A percentile compares a stretch with the other conserved stretches of the same genome.
Conservation (phyloP, 2,329 filamentous ascomycete species). For the Metarhizium humberi region DNA sequence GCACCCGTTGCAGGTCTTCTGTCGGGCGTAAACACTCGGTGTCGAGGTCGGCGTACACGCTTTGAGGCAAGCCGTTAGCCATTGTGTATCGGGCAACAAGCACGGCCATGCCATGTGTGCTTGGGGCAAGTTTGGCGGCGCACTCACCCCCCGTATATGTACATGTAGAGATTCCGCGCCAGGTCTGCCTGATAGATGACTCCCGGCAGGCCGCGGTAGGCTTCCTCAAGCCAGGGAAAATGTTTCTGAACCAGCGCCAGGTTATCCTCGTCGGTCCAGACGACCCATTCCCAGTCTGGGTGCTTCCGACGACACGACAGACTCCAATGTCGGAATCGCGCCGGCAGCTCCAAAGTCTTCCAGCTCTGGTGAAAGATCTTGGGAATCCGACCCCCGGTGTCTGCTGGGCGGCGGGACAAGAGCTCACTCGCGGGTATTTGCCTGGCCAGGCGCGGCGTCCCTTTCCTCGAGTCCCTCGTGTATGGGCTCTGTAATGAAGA, state of each 20-base stretch:
- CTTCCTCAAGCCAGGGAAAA: slow-evolving; percentile 21
- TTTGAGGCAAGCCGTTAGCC: not conserved
- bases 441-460: not conserved
- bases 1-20: not conserved
- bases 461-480: too few species aligned
- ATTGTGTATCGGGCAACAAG: too few species aligned
- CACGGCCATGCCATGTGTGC: too few species aligned
- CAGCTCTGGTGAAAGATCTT: slow-evolving; percentile 19
- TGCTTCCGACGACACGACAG: slow-evolving; percentile 19
- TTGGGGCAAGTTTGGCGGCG: too few species aligned
- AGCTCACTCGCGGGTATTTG: not conserved
- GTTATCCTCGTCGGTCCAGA: slow-evolving; percentile 28
- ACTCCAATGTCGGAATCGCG: slow-evolving; percentile 22
- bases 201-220: slow-evolving; percentile 18
- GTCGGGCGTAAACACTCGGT: slow-evolving; percentile 5
- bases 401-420: not conserved
- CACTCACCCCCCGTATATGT: slow-evolving; percentile 23
- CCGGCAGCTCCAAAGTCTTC: slow-evolving; percentile 14
- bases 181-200: slow-evolving; percentile 24
- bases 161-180: slow-evolving; percentile 25
- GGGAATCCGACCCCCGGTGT: slow-evolving; percentile 25
- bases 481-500: too few species aligned
- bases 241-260: slow-evolving; percentile 19
- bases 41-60: slow-evolving; percentile 22
- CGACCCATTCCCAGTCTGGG: slow-evolving; percentile 24